Evolutionary conservation across 2,329 filamentous ascomycete species (phyloP).

Genomic region (Calonectria naviculata): DNA sequence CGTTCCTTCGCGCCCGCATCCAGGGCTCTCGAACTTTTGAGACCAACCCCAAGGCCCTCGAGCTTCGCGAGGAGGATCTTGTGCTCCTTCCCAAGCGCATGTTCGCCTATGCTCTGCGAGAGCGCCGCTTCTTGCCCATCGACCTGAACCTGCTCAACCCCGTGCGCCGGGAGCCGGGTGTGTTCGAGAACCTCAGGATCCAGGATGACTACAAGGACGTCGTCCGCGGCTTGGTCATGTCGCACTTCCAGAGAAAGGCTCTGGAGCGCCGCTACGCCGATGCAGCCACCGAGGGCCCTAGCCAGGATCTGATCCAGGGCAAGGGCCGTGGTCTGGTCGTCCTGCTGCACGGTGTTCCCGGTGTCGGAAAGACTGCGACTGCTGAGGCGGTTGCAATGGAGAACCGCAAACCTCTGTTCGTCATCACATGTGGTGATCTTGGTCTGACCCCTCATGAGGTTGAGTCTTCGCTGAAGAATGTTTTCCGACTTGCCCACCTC

Average conservation of each 20-base stretch:
- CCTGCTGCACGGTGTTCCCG: conserved; percentile 58
- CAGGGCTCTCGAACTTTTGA: conserved; percentile 49
- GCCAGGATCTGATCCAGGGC: conserved; percentile 56
- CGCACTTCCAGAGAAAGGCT: conserved; percentile 53
- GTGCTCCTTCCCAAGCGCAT: conserved; percentile 54
- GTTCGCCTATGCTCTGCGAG: conserved; percentile 54
- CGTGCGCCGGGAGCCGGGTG: conserved; percentile 47
- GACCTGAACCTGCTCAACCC: conserved; percentile 49
- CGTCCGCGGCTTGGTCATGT: conserved; percentile 52
- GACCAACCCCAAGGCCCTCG: conserved; percentile 42
- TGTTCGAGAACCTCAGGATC: conserved; percentile 55
- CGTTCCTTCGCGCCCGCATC: conserved; percentile 47
- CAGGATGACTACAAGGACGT: conserved; percentile 54
- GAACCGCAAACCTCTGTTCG: conserved; percentile 56
- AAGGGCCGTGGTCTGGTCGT: conserved; percentile 58
- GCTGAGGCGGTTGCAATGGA: conserved; percentile 56
- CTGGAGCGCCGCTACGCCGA: conserved; percentile 48
- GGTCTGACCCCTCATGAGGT: conserved; percentile 54
- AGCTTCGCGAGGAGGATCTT: conserved; percentile 42
- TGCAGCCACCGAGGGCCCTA: conserved; percentile 37
- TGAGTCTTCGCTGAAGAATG: conserved; percentile 52
- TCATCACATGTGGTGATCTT: conserved; percentile 62
- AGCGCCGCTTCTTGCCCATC: conserved; percentile 52
- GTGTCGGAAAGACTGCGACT: conserved; percentile 61
- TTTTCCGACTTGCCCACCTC: conserved; percentile 54